Evolutionary conservation across 2,329 filamentous ascomycete species (phyloP).

Genomic region (Neonectria neomacrospora): DNA sequence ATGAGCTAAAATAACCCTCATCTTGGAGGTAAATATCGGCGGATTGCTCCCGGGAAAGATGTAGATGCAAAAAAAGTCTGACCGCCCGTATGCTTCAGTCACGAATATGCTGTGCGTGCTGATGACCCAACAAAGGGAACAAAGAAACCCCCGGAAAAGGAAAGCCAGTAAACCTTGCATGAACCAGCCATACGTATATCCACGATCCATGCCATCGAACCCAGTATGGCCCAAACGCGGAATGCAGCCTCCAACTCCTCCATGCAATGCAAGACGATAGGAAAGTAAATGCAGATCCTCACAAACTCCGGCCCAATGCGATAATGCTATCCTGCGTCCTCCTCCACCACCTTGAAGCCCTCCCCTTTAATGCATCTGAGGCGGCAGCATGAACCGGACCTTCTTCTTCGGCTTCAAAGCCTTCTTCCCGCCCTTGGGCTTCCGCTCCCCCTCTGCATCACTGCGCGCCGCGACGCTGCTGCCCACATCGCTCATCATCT

Average conservation of each 20-base stretch:
- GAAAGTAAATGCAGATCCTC: constrained; percentile 28
- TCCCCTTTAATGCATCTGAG: constrained; percentile 51
- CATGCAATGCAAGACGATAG: constrained; percentile 20
- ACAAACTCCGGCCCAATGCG: constrained; percentile 43
- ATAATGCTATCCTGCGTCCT: not conserved
- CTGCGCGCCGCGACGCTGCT: constrained; percentile 46
- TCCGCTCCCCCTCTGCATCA: constrained; percentile 39
- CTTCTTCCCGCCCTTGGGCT: constrained; percentile 44
- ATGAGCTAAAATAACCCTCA: constrained; percentile 18
- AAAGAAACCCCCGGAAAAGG: constrained; percentile 11
- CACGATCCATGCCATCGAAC: constrained; percentile 26
- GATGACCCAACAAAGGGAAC: constrained; percentile 15
- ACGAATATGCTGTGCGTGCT: constrained; percentile 15
- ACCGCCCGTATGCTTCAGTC: constrained; percentile 16
- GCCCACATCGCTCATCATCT: constrained; percentile 58
- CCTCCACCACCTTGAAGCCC: not conserved
- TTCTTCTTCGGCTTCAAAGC: constrained; percentile 65
- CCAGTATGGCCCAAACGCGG: constrained; percentile 12
- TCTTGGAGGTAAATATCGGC: constrained; percentile 14
- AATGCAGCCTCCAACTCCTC: constrained; percentile 13
- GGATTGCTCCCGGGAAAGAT: constrained; percentile 28
- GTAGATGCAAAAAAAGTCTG: constrained; percentile 19
- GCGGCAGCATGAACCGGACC: constrained; percentile 65
- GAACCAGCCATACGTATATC: constrained; percentile 38
- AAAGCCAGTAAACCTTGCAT: constrained; percentile 22